Evolutionary conservation across 768 basidiomycete species (phyloP).

Genomic region (Boletellus ananas): DNA sequence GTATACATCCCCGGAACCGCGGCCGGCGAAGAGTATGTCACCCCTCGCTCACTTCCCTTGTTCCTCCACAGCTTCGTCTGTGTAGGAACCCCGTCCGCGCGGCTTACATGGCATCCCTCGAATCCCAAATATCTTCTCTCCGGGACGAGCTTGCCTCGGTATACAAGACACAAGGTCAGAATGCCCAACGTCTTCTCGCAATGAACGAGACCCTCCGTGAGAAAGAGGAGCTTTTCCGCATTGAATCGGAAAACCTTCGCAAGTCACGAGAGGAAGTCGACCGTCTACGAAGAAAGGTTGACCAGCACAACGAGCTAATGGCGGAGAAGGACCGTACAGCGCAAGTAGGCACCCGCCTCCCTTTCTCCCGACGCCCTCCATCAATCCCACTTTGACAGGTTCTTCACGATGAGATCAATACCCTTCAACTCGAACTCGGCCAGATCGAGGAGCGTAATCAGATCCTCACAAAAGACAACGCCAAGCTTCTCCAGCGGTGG

Average conservation of each 20-base stretch:
- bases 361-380: background rate
- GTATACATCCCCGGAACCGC: conserved; percentile 53
- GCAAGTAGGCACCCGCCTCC: conserved; percentile 51
- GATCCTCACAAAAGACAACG: conserved; percentile 88
- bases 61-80: background rate
- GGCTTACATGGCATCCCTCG: conserved; percentile 87
- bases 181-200: conserved; percentile 85
- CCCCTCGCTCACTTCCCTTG: background rate
- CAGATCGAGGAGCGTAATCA: conserved; percentile 87
- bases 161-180: conserved; percentile 95
- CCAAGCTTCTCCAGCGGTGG: conserved; percentile 93
- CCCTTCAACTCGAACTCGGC: conserved; percentile 84
- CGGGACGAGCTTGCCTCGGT: conserved; percentile 91
- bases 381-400: conserved; percentile 48
- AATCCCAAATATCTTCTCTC: conserved; percentile 88
- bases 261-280: conserved; percentile 74
- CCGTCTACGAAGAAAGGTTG: conserved; percentile 67
- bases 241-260: conserved; percentile 76
- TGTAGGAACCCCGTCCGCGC: conserved; percentile 77
- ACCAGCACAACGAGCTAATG: conserved; percentile 83
- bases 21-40: conserved; percentile 65
- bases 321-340: conserved; percentile 83
- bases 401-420: conserved; percentile 91
- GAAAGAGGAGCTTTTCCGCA: conserved; percentile 82
- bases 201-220: conserved; percentile 96